Percentiles rank a stretch among this genome's conserved stretches.
These are phyloP conservation scores for Davidsoniella neocaledoniae DNA, from an alignment of 2,329 filamentous ascomycete genomes.

Conservation along the genomic window DNA sequence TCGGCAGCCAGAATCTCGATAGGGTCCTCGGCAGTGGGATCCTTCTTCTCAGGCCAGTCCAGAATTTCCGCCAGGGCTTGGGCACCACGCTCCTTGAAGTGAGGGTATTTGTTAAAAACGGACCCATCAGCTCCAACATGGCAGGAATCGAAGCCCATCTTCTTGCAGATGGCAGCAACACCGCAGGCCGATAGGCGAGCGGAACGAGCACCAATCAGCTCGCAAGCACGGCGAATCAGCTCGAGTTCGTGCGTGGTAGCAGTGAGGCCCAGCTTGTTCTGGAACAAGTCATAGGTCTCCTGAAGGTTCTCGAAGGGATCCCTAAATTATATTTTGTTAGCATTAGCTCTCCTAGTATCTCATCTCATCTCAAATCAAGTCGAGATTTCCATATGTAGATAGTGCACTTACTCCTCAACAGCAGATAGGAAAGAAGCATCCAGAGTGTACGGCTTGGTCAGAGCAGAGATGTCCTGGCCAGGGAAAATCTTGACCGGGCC, in stretches of 20 bases:
- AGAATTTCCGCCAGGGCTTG: conserved; percentile 85
- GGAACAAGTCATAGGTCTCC: conserved; percentile 73
- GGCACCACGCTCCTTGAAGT: conserved; percentile 89
- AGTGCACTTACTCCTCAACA: conserved; percentile 58
- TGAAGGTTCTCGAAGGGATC: conserved; percentile 92
- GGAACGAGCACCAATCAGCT: conserved; percentile 87
- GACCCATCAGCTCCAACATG: conserved; percentile 95
- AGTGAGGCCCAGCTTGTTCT: conserved; percentile 53
- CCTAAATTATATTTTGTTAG: conserved; percentile 24
- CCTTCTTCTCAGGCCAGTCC: conserved; percentile 58
- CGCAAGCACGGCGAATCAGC: conserved; percentile 72
- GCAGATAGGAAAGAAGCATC: conserved; percentile 87
- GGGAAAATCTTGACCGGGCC: conserved; percentile 62
- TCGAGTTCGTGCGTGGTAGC: conserved; percentile 68
- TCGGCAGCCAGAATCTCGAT: conserved; percentile 79
- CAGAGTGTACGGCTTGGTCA: conserved; percentile 75
- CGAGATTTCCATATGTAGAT: not conserved
- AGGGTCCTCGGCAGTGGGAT: conserved; percentile 61
- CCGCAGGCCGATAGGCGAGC: conserved; percentile 88
- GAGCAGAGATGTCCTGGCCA: conserved; percentile 59
- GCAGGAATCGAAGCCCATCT: conserved; percentile 76
- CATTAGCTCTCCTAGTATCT: not conserved
- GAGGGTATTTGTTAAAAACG: conserved; percentile 98
- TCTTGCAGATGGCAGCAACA: conserved; percentile 89
- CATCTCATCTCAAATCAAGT: not conserved